Evolutionary conservation across 352 stramenopile genomes (phyloP).

Genomic region (Pythium rhizo-oryzae): DNA sequence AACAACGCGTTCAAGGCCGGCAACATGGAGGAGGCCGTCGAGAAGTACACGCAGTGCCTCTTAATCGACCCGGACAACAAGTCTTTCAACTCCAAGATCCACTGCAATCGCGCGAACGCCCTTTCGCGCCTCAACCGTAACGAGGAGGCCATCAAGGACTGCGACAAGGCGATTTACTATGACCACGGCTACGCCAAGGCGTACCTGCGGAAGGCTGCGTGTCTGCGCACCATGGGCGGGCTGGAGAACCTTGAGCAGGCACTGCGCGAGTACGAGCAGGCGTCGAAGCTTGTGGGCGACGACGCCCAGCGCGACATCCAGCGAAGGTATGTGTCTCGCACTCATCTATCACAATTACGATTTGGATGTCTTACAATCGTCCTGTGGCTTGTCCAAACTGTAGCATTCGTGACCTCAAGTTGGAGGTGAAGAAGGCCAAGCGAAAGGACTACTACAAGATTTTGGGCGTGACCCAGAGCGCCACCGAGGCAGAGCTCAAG

Average conservation of each 20-base stretch:
- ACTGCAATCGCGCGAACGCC: constrained; percentile 92
- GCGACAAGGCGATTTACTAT: constrained; percentile 88
- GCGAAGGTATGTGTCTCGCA: constrained; percentile 27
- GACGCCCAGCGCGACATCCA: constrained; percentile 83
- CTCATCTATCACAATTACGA: background rate
- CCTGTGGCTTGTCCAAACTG: background rate
- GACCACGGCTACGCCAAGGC: constrained; percentile 93
- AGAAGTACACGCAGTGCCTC: constrained; percentile 89
- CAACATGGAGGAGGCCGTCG: constrained; percentile 79
- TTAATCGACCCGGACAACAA: constrained; percentile 91
- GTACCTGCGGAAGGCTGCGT: constrained; percentile 83
- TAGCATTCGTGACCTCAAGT: constrained; percentile 86
- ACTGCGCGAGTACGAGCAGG: constrained; percentile 90
- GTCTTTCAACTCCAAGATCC: constrained; percentile 92
- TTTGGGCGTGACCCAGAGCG: constrained; percentile 73
- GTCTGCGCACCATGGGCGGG: constrained; percentile 72
- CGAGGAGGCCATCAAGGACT: constrained; percentile 89
- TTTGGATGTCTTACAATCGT: background rate
- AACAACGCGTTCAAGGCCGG: constrained; percentile 90
- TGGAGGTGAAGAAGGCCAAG: constrained; percentile 95
- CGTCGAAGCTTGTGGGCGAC: constrained; percentile 84
- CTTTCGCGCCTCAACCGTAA: constrained; percentile 83
- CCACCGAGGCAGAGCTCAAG: constrained; percentile 96
- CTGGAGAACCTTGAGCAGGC: constrained; percentile 91
- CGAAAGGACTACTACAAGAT: constrained; percentile 97